phyloP scores from a whole-genome alignment of 2,329 filamentous ascomycete species.

The Fusarium staphyleae region DNA sequence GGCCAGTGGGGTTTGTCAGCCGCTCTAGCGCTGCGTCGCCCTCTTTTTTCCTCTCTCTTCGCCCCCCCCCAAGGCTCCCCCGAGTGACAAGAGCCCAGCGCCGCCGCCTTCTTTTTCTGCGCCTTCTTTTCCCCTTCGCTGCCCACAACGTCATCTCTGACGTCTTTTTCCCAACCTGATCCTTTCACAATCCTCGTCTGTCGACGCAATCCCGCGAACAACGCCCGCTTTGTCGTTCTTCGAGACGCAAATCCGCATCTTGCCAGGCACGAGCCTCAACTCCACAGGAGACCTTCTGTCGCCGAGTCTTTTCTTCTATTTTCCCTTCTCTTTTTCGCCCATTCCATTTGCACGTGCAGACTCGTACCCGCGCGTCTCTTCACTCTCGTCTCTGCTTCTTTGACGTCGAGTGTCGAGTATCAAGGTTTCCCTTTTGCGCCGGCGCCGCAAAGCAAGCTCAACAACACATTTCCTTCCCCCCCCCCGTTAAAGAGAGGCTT shows the following conservation, averaged over 20 bases:
- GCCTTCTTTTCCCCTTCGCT: conserved; percentile 47
- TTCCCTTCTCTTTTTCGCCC: conserved; percentile 18
- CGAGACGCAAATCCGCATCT: conserved; percentile 32
- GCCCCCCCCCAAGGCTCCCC: conserved; percentile 18
- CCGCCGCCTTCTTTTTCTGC: conserved; percentile 46
- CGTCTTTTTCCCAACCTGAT: conserved; percentile 52
- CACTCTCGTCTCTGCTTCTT: conserved; percentile 9
- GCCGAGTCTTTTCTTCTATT: conserved; percentile 21
- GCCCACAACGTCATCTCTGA: conserved; percentile 58
- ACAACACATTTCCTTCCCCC: conserved; percentile 3
- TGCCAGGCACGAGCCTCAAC: conserved; percentile 36
- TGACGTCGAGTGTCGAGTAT: conserved; percentile 26
- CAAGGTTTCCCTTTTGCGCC: conserved; percentile 6
- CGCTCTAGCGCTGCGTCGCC: conserved; percentile 18
- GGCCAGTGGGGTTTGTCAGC: conserved; percentile 33
- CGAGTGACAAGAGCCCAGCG: conserved; percentile 38
- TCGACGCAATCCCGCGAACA: conserved; percentile 44
- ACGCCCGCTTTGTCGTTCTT: conserved; percentile 38
- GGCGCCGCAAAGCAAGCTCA: conserved; percentile 10
- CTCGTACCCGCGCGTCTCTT: conserved; percentile 18
- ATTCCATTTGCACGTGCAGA: conserved; percentile 11
- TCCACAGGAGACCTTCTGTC: conserved; percentile 32
- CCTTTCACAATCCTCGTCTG: conserved; percentile 47
- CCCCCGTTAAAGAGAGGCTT: conserved; percentile 6
- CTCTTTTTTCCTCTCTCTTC: conserved; percentile 29